phyloP scores from a whole-genome alignment of 1,284 basidiomycete genomes.

The Moesziomyces globuligerus region DNA sequence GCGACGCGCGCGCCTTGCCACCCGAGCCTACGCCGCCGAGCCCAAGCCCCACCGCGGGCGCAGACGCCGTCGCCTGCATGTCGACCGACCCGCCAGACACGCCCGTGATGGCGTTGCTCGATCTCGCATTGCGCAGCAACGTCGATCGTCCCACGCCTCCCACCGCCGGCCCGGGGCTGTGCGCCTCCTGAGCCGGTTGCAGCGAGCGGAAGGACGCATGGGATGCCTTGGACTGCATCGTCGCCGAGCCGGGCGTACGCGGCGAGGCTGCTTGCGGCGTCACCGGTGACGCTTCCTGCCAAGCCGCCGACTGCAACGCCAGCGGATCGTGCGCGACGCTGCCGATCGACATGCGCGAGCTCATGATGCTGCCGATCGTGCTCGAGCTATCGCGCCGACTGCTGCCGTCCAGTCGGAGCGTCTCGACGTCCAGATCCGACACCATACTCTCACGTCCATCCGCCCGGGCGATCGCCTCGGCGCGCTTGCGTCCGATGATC shows the following conservation, averaged over 20 bases:
- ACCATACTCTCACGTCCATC: slow-evolving; percentile 59
- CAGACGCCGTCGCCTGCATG: slow-evolving; percentile 28
- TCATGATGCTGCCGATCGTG: slow-evolving; percentile 49
- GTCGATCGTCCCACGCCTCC: background rate
- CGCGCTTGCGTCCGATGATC: slow-evolving; percentile 47
- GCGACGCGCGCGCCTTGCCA: slow-evolving; percentile 23
- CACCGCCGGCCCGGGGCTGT: background rate
- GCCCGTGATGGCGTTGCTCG: slow-evolving; percentile 15
- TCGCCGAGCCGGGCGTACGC: background rate
- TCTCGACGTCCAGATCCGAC: slow-evolving; percentile 64
- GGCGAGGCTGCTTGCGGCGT: background rate
- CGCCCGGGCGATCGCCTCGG: slow-evolving; percentile 50
- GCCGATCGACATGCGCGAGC: slow-evolving; percentile 43
- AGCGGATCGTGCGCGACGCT: slow-evolving; percentile 30
- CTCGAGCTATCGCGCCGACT: slow-evolving; percentile 55
- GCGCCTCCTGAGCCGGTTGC: slow-evolving; percentile 19
- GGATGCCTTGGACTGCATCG: slow-evolving; percentile 18
- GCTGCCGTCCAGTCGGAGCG: slow-evolving; percentile 57
- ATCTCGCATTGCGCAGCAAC: slow-evolving; percentile 35
- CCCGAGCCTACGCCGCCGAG: background rate
- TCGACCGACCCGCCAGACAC: slow-evolving; percentile 6
- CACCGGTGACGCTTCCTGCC: slow-evolving; percentile 5
- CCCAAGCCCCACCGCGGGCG: slow-evolving; percentile 6
- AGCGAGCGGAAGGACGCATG: slow-evolving; percentile 26
- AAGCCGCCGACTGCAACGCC: slow-evolving; percentile 14